Evolutionary conservation across 805 yeast genomes (phyloP).

Genomic region (Wickerhamiella australiensis): DNA sequence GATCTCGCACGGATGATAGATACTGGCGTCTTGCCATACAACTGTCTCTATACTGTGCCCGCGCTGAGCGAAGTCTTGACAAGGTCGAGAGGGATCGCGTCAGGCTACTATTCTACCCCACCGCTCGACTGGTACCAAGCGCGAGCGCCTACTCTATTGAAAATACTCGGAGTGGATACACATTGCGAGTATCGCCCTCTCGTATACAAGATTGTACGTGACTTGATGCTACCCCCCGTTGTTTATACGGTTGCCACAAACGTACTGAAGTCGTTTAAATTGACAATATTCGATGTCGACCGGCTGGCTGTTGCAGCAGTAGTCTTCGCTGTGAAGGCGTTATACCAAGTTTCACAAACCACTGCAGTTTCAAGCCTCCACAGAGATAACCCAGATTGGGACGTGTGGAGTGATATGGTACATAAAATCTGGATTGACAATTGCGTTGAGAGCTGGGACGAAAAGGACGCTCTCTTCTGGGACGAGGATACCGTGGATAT

Average conservation of each 20-base stretch:
- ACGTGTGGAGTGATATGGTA: slow-evolving; percentile 28
- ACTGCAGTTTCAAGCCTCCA: not conserved
- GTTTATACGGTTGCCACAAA: slow-evolving; percentile 32
- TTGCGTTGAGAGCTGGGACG: not conserved
- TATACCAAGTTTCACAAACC: not conserved
- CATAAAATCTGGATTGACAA: slow-evolving; percentile 17
- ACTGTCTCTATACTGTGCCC: slow-evolving; percentile 1
- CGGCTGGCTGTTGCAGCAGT: not conserved
- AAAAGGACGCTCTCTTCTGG: slow-evolving; percentile 1
- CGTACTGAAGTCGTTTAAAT: slow-evolving; percentile 16
- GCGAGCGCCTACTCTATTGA: not conserved
- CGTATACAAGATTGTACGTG: slow-evolving; percentile 33
- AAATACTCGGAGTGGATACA: too few species aligned
- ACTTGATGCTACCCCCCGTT: slow-evolving; percentile 40
- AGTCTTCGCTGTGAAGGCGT: slow-evolving; percentile 3
- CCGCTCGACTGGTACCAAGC: not conserved
- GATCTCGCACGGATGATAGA: slow-evolving; percentile 25
- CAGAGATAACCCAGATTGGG: slow-evolving; percentile 20
- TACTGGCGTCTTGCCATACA: slow-evolving; percentile 26
- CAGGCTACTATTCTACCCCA: not conserved
- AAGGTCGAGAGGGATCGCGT: not conserved
- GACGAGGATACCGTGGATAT: not conserved
- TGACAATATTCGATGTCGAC: not conserved
- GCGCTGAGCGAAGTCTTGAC: not conserved
- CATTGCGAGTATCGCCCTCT: slow-evolving; percentile 24